Conservation (phyloP, 2,329 filamentous ascomycete genomes). For the Claviceps humidiphila region DNA sequence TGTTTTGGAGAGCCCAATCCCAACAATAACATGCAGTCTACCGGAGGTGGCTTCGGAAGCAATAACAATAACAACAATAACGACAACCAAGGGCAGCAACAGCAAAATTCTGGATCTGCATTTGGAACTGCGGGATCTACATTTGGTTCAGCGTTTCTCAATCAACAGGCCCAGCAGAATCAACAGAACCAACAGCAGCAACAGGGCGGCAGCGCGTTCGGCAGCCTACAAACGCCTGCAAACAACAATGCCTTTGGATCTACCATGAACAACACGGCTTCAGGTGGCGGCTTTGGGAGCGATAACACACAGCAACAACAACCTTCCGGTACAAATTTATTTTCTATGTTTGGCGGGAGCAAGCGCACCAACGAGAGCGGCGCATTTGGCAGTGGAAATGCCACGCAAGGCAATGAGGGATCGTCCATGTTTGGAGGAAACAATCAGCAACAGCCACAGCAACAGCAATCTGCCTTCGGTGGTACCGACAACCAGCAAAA, state of each 20-base stretch:
- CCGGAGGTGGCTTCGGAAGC: slow-evolving; percentile 5
- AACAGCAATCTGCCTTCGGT: slow-evolving; percentile 35
- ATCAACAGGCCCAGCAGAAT: slow-evolving; percentile 15
- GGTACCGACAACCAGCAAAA: slow-evolving; percentile 24
- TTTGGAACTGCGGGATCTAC: slow-evolving; percentile 10
- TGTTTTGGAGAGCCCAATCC: slow-evolving; percentile 25
- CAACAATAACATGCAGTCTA: slow-evolving; percentile 16
- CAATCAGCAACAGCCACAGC: slow-evolving; percentile 21
- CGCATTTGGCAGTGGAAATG: slow-evolving; percentile 26
- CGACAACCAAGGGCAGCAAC: slow-evolving; percentile 13
- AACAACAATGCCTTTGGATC: slow-evolving; percentile 23
- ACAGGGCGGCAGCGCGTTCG: slow-evolving; percentile 30
- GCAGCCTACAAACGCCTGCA: slow-evolving; percentile 27
- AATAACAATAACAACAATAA: slow-evolving; percentile 18
- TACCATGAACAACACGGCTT: slow-evolving; percentile 14
- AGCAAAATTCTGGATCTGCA: slow-evolving; percentile 12
- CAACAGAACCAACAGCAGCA: slow-evolving; percentile 17
- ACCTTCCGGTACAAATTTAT: neutral
- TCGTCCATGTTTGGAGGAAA: slow-evolving; percentile 32
- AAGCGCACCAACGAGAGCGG: slow-evolving; percentile 23
- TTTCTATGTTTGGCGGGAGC: slow-evolving; percentile 23
- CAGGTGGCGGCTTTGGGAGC: slow-evolving; percentile 30
- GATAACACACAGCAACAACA: slow-evolving; percentile 30
- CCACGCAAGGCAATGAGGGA: slow-evolving; percentile 21
- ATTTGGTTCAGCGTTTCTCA: slow-evolving; percentile 23